Percentiles rank a stretch among this genome's conserved stretches.
Conservation (phyloP, 176 grass and related monocot species). For the Areca catechu region DNA sequence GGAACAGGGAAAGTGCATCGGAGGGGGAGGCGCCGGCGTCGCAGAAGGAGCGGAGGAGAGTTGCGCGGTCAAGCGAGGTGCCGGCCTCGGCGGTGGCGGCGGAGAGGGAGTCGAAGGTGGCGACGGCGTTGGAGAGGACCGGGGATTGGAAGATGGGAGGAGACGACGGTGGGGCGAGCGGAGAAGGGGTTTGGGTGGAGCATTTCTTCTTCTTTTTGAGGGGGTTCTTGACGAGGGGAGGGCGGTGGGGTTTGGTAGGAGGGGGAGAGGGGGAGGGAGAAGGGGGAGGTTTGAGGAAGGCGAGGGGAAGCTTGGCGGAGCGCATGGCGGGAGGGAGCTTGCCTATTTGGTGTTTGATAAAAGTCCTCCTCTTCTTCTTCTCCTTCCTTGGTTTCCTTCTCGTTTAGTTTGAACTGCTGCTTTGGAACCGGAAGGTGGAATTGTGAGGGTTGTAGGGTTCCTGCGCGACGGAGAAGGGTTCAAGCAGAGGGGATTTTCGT, state of each 20-base stretch:
- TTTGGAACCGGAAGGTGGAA: no score
- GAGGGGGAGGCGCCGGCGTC: constrained; percentile 25
- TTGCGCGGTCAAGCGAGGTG: constrained; percentile 40
- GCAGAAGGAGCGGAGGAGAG: constrained; percentile 51
- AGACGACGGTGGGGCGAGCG: constrained; percentile 18
- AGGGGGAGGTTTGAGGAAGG: constrained; percentile 23
- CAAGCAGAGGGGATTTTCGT: no score
- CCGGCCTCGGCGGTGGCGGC: constrained; percentile 21
- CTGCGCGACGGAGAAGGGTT: no score
- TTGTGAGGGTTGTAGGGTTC: no score
- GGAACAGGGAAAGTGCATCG: constrained; percentile 26
- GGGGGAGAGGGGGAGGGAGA: constrained; percentile 8
- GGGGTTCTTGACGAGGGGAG: not conserved
- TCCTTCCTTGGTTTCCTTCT: no score
- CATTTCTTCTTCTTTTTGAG: constrained; percentile 12
- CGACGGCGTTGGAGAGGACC: constrained; percentile 22
- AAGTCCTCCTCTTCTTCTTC: no score
- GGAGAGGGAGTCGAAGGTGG: constrained; percentile 30
- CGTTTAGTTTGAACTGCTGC: no score
- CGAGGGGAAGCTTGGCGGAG: constrained; percentile 36
- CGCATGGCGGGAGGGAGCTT: constrained; percentile 49
- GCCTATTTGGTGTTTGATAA: constrained; percentile 27
- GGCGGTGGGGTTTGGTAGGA: constrained; percentile 3
- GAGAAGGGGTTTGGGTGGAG: not conserved
- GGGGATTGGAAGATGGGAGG: constrained; percentile 25